Base-by-base conservation (phyloP, 495 filamentous ascomycete species). In the Pseudevernia furfuracea region DNA sequence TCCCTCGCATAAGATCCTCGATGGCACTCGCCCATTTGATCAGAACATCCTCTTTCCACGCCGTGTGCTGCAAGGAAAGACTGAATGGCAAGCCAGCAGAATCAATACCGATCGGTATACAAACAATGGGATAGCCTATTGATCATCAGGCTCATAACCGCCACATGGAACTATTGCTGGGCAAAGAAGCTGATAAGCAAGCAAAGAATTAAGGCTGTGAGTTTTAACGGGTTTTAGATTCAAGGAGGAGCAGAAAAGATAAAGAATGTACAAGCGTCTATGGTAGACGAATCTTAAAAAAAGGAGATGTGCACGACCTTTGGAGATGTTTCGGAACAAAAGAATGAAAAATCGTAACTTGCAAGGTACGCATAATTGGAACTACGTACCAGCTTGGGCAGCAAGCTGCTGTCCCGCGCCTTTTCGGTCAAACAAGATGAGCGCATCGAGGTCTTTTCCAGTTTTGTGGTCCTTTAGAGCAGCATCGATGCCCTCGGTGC, bases 1-100 rank as follows among this genome's bases (percentile, higher is more conserved):
- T 36, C 4, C 62, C 12, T 28, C 41, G 23, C 21, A 69, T 34
- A 14, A 70, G 48, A 59, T 73, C 71, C 36, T 73, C 71, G n/a
- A 70, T 71, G 15, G 70, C 70, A 36, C 71, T 73, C 19, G 71
- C 71, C 68, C 70, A 73, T 63, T 67, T 73, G 60, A 73, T 67
- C 10, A 71, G 59, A 9, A 19, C 48, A 11, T 48, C 64, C 58
- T 70, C 70, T 21, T 68, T 64, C 68, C 68, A 71, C 14, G 71
- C 70, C 17, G 65, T 70, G 14, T 71, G 70, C 17, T 73, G 70
- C 30, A 71, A 38, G 2, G 70, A 70, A 21, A 71, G 59, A n/a
- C 65, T 65, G 36, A 73, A 66, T 6, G 71, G 70, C 12, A 71
- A 25, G 0, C 70, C 68, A 9, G 59, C 63, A 1, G 56, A 14